Evolutionary conservation across 2,329 filamentous ascomycete genomes (phyloP).

Genomic region (Trichothecium sympodiale): DNA sequence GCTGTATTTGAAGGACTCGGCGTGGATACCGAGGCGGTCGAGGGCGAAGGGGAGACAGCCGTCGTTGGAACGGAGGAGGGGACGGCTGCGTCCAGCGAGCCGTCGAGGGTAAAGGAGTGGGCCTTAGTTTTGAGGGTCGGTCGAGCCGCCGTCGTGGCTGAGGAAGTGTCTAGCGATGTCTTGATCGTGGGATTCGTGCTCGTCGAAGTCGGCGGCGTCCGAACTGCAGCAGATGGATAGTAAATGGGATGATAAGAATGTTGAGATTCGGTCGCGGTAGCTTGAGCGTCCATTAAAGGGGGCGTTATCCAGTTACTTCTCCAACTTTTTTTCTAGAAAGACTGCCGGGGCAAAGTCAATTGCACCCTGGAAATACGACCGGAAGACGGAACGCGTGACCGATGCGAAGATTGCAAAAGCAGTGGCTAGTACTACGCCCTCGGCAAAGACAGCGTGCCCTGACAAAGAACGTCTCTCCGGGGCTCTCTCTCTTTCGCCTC

Average conservation of each 20-base stretch:
- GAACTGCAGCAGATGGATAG: neutral
- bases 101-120: slow-evolving; percentile 10
- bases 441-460: no score
- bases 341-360: neutral
- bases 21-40: slow-evolving; percentile 7
- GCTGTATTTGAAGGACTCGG: slow-evolving; percentile 6
- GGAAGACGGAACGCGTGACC: no score
- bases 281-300: slow-evolving; percentile 26
- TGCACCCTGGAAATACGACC: neutral
- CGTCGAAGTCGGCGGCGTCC: neutral
- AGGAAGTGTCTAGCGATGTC: slow-evolving; percentile 2
- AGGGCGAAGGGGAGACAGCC: slow-evolving; percentile 2
- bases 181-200: slow-evolving; percentile 4
- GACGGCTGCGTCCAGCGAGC: slow-evolving; percentile 17
- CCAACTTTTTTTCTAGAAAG: no score
- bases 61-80: slow-evolving; percentile 8
- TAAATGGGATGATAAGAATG: slow-evolving; percentile 20
- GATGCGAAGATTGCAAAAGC: no score
- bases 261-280: slow-evolving; percentile 24
- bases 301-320: no score
- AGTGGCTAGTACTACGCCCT: no score
- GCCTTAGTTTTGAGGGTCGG: neutral
- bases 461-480: no score
- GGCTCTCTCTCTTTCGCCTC: no score
- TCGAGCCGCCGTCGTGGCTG: slow-evolving; percentile 1